phyloP scores from a whole-genome alignment of 257 asterid species.

The Scutellaria baicalensis region DNA sequence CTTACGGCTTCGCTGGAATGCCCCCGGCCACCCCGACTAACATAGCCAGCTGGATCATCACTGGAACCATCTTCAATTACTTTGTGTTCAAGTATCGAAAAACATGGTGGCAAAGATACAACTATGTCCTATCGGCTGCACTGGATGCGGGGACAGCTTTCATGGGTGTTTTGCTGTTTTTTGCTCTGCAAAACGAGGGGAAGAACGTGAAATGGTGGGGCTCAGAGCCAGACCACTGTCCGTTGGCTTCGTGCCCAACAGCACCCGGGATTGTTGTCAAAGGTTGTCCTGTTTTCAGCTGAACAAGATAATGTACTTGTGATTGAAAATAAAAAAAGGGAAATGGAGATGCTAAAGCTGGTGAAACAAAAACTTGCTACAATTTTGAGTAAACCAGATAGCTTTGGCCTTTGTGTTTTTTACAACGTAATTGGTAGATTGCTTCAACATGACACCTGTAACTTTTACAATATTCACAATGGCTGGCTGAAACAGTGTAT shows the following conservation, averaged over 20 bases:
- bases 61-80: conserved; percentile 75
- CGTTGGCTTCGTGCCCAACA: conserved; percentile 87
- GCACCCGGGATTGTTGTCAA: conserved; percentile 65
- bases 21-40: conserved; percentile 98
- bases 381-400: conserved; percentile 14
- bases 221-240: conserved; percentile 71
- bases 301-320: conserved; percentile 4
- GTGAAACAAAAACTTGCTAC: conserved; percentile 1
- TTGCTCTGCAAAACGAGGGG: conserved; percentile 69
- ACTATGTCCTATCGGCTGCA: conserved; percentile 85
- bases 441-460: too few species aligned
- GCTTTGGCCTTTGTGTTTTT: neutral
- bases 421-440: too few species aligned
- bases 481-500: neutral
- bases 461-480: too few species aligned
- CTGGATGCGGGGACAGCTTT: conserved; percentile 94
- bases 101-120: conserved; percentile 87
- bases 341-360: neutral
- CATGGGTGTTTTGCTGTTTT: conserved; percentile 82
- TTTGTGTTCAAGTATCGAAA: conserved; percentile 72
- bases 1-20: conserved; percentile 92
- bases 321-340: neutral
- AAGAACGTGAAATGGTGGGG: conserved; percentile 89
- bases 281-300: conserved; percentile 79
- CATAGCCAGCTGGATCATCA: conserved; percentile 81